Evolutionary conservation across 331 rosid species (phyloP).

Genomic region (Malus hybrid): DNA sequence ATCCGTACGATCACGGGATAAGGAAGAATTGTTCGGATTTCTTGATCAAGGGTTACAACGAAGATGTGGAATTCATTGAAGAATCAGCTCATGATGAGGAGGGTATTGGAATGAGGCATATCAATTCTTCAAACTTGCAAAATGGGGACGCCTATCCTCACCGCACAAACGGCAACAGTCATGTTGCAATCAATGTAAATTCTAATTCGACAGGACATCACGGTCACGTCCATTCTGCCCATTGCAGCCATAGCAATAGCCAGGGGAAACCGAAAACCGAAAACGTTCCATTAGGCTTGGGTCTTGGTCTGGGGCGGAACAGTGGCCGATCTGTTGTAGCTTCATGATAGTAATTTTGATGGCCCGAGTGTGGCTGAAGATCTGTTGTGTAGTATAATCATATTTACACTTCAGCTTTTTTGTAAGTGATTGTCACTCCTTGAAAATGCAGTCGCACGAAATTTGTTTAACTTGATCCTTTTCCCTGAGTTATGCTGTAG

Average conservation of each 20-base stretch:
- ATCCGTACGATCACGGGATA: constrained; percentile 89
- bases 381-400: constrained; percentile 40
- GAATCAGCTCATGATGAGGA: constrained; percentile 41
- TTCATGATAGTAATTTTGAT: constrained; percentile 23
- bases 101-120: constrained; percentile 61
- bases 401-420: constrained; percentile 16
- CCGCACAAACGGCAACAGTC: constrained; percentile 36
- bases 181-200: constrained; percentile 51
- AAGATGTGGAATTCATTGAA: constrained; percentile 60
- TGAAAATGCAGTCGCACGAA: neutral
- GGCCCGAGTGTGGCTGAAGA: constrained; percentile 23
- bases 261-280: constrained; percentile 54
- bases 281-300: constrained; percentile 69
- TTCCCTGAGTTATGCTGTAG: neutral
- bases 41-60: constrained; percentile 81
- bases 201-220: constrained; percentile 41
- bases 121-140: constrained; percentile 39
- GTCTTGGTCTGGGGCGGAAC: constrained; percentile 76
- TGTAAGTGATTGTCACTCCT: constrained; percentile 38
- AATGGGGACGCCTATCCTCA: constrained; percentile 57
- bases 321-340: constrained; percentile 35
- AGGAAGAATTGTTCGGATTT: constrained; percentile 89
- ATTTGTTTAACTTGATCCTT: neutral
- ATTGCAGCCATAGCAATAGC: constrained; percentile 64
- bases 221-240: constrained; percentile 72